Evolutionary conservation across 768 basidiomycete species (phyloP), one percentile per base, ranked within the genome.

Genomic region (Hypsizygus marmoreus): DNA sequence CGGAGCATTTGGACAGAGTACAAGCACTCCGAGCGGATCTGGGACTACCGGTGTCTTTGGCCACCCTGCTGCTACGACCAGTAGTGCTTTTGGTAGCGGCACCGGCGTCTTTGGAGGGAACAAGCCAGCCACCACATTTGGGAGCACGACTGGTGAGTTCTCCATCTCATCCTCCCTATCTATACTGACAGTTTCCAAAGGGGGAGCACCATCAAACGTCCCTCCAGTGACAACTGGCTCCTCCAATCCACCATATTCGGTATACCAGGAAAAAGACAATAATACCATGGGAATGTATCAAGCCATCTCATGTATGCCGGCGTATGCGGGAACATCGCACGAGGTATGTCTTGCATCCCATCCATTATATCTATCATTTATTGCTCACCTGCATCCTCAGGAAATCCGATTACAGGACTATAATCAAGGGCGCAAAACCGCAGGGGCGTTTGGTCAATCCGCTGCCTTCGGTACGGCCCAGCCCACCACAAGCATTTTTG

Each of bases 361-460:
- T 25, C 41, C 45, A 49, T 35, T 42, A 39, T 49, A 37, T 43
- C 22, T 42, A 42, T 28, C 24, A 16, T 52, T 49, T 48, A 61
- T 16, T 30, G 33, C 41, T 47, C 11, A 32, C 29, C 24, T 34
- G 35, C 8, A 32, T 43, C 10, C 45, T 3, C 50, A 89, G 86
- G 88, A 91, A 75, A 62, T 90, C 28, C 82, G 87, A 35, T 44
- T 78, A 17, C 86, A 90, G 78, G 88, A 91, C 60, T 90, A 91
- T 50, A 64, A 72, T 17, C 85, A 88, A 60, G 80, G 79, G 39
- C 79, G 88, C 13, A 91, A 91, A 67, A 82, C 84, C 10, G 84
- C 82, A 9, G 68, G 73, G 40, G 75, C 77, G 33, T 91, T 89
- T 62, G 79, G 78, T 16, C 75, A 75, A 64, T 57, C 77, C 45